These are phyloP conservation scores for Hypoxylon rickii DNA, from an alignment of 495 filamentous ascomycete species.

Conservation along the genomic window DNA sequence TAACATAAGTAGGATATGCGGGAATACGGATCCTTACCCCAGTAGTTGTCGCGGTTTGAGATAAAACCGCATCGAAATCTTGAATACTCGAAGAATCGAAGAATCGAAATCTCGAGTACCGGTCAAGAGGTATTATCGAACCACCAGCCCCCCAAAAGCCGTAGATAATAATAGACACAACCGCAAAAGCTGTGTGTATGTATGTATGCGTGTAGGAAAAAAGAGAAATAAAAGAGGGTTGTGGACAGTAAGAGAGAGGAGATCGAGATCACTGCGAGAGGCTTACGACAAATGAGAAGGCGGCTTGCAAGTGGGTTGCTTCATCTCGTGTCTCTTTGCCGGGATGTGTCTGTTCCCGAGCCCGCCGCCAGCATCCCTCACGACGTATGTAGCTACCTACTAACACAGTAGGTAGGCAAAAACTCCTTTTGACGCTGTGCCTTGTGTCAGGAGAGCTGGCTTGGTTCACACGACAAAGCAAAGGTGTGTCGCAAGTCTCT, in stretches of 20 bases:
- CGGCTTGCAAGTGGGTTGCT: slow-evolving; percentile 25
- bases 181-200: neutral
- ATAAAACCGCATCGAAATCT: too few species aligned
- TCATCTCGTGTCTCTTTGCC: slow-evolving; percentile 35
- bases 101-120: neutral
- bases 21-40: too few species aligned
- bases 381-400: too few species aligned
- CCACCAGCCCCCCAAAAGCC: neutral
- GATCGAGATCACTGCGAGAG: slow-evolving; percentile 33
- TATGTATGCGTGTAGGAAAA: slow-evolving; percentile 10
- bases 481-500: neutral
- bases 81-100: neutral
- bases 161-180: neutral
- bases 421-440: slow-evolving; percentile 22
- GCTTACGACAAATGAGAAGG: slow-evolving; percentile 29
- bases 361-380: slow-evolving; percentile 22
- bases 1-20: too few species aligned
- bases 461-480: slow-evolving; percentile 8
- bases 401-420: too few species aligned
- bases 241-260: slow-evolving; percentile 10
- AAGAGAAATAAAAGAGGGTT: slow-evolving; percentile 11
- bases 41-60: too few species aligned
- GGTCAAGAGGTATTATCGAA: too few species aligned
- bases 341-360: slow-evolving; percentile 29
- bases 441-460: slow-evolving; percentile 10